phyloP scores from a whole-genome alignment of 2,329 filamentous ascomycete species.

The Chaetomiaceae sp. region DNA sequence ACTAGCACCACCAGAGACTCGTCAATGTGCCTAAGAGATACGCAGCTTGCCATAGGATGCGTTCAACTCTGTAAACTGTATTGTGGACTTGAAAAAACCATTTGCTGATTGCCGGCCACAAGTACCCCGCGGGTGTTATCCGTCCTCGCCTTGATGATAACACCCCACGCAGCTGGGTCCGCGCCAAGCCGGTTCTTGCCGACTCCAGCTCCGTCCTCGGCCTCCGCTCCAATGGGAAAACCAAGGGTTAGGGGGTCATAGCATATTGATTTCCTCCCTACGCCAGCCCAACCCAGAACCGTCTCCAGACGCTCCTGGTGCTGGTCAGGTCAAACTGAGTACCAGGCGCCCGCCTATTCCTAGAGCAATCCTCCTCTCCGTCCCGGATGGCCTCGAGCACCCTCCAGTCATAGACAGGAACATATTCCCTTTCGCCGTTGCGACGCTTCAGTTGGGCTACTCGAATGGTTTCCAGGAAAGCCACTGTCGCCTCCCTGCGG shows the following conservation, averaged over 20 bases:
- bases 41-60: no score
- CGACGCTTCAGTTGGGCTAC: conserved; percentile 22
- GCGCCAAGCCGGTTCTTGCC: conserved; percentile 11
- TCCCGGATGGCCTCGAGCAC: conserved; percentile 32
- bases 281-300: conserved; percentile 27
- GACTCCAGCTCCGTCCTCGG: neutral
- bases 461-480: conserved; percentile 31
- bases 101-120: neutral
- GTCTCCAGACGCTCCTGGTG: conserved; percentile 24
- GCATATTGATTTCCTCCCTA: neutral
- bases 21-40: no score
- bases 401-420: conserved; percentile 38
- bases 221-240: neutral
- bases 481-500: conserved; percentile 27
- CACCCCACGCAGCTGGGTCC: neutral
- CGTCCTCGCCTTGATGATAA: no score
- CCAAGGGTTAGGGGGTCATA: neutral
- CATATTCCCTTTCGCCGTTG: conserved; percentile 29
- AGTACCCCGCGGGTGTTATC: neutral
- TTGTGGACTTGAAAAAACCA: neutral
- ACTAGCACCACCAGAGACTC: no score
- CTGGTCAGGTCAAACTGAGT: conserved; percentile 14
- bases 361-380: conserved; percentile 22
- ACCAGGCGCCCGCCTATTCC: neutral
- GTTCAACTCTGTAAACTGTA: no score